phyloP scores from a whole-genome alignment of 495 filamentous ascomycete genomes.

The Penicillium cosmopolitanum region DNA sequence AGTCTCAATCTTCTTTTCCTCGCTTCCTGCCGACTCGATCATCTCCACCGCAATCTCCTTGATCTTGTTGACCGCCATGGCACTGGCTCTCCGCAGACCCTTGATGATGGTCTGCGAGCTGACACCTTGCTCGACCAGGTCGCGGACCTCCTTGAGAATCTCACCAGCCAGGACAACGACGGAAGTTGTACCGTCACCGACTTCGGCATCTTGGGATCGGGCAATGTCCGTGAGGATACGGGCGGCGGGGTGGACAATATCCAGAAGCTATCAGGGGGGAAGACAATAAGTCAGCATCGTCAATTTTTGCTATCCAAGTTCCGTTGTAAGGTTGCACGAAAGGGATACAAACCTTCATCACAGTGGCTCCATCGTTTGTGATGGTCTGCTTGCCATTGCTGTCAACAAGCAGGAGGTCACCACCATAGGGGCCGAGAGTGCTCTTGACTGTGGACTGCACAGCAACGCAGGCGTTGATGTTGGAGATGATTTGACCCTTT shows the following conservation, averaged over 20 bases:
- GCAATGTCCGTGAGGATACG: slow-evolving; percentile 98
- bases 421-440: slow-evolving; percentile 96
- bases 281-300: slow-evolving; percentile 22
- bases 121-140: slow-evolving; percentile 93
- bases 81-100: slow-evolving; percentile 83
- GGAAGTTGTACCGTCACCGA: slow-evolving; percentile 96
- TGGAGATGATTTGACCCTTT: slow-evolving; percentile 95
- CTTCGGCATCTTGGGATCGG: slow-evolving; percentile 97
- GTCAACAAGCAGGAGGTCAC: slow-evolving; percentile 94
- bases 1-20: slow-evolving; percentile 87
- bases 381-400: slow-evolving; percentile 94
- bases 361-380: slow-evolving; percentile 98
- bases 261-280: slow-evolving; percentile 73
- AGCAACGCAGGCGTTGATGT: slow-evolving; percentile 98
- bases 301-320: not conserved
- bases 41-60: slow-evolving; percentile 95
- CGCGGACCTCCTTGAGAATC: slow-evolving; percentile 93
- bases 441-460: slow-evolving; percentile 94
- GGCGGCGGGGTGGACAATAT: slow-evolving; percentile 97
- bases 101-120: slow-evolving; percentile 98
- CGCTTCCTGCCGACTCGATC: slow-evolving; percentile 50
- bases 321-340: not conserved
- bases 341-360: slow-evolving; percentile 82
- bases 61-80: slow-evolving; percentile 97
- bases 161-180: slow-evolving; percentile 96